These are phyloP conservation scores for Naganishia randhawae DNA, from an alignment of 768 basidiomycete genomes.

Conservation along the genomic window DNA sequence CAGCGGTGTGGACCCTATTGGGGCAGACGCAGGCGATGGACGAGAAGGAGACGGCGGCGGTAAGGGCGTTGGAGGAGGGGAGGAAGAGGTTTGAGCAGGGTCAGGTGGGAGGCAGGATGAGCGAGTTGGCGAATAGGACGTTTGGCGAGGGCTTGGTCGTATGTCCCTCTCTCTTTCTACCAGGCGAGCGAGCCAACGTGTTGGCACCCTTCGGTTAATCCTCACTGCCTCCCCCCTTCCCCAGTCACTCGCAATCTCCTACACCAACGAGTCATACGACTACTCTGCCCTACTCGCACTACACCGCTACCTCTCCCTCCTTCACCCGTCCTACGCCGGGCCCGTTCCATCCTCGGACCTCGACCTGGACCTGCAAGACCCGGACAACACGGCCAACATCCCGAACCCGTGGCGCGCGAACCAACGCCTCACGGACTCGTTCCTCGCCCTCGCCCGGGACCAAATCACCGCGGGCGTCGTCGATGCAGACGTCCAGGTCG, in stretches of 20 bases:
- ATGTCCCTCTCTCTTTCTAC: not conserved
- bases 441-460: conserved; percentile 72
- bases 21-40: conserved; percentile 70
- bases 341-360: conserved; percentile 44
- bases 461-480: conserved; percentile 68
- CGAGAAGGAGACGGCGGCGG: conserved; percentile 53
- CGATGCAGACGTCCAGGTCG: conserved; percentile 89
- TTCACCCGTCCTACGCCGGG: conserved; percentile 55
- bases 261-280: conserved; percentile 90
- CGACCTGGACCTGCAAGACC: conserved; percentile 22
- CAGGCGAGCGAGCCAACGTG: too few relatives aligned
- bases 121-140: conserved; percentile 40
- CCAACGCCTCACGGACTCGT: conserved; percentile 72
- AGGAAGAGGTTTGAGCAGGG: conserved; percentile 34
- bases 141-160: conserved; percentile 36
- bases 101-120: conserved; percentile 20
- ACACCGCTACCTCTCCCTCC: conserved; percentile 74
- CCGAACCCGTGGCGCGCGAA: conserved; percentile 71
- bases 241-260: conserved; percentile 90
- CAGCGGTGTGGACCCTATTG: conserved; percentile 83
- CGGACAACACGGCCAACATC: conserved; percentile 14
- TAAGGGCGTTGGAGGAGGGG: conserved; percentile 52
- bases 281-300: conserved; percentile 79
- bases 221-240: not conserved
- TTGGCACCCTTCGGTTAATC: not conserved